These are phyloP conservation scores for Byssochlamys sp. DNA, from an alignment of 2,329 filamentous ascomycete species.

Conservation along the genomic window DNA sequence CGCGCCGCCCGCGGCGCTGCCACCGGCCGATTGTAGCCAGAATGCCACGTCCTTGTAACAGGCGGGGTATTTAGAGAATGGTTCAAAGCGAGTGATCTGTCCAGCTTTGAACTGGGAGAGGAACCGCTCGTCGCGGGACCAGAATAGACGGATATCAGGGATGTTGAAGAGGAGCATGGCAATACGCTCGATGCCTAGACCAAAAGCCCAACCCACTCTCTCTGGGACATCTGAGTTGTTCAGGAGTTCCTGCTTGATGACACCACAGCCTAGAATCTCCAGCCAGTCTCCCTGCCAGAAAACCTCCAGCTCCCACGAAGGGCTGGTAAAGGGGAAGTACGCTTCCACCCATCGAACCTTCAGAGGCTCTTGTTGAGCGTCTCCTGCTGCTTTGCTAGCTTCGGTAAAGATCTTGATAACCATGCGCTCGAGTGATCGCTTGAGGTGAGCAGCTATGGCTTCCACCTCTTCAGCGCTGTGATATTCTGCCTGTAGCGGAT, in stretches of 20 bases:
- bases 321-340: conserved; percentile 93
- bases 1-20: conserved; percentile 28
- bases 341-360: conserved; percentile 90
- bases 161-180: conserved; percentile 97
- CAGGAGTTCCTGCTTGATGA: conserved; percentile 74
- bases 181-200: conserved; percentile 83
- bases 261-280: conserved; percentile 85
- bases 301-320: conserved; percentile 91
- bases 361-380: conserved; percentile 57
- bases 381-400: conserved; percentile 57
- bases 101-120: conserved; percentile 63
- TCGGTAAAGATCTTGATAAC: conserved; percentile 79
- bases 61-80: conserved; percentile 83
- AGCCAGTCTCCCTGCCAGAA: conserved; percentile 93
- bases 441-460: conserved; percentile 74
- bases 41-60: conserved; percentile 91
- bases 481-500: conserved; percentile 65
- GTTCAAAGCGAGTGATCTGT: conserved; percentile 57
- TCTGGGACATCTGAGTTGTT: conserved; percentile 64
- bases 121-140: conserved; percentile 78
- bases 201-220: conserved; percentile 88
- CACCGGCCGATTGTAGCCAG: conserved; percentile 55
- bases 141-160: conserved; percentile 92
- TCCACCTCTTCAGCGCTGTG: conserved; percentile 70
- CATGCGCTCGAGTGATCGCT: conserved; percentile 78